Evolutionary conservation across 371 early-diverging fungal genomes (phyloP), one percentile per base, ranked within the genome.

Genomic region (Rozella allomycis): DNA sequence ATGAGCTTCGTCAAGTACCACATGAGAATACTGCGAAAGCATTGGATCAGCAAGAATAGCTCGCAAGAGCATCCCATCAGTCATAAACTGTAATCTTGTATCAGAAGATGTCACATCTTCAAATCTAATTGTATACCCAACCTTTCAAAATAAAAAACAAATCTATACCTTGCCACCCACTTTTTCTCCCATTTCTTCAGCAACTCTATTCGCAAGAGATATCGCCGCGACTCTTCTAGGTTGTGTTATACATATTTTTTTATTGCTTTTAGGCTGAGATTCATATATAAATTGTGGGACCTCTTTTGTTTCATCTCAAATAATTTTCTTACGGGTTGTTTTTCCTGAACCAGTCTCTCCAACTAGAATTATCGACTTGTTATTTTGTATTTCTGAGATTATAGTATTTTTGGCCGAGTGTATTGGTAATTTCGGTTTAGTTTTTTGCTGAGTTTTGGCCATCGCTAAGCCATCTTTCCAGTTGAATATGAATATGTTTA

Each of bases 1-100:
- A 70, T 98, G 98, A 20, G 93, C 94, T 55, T 98, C 98, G 48
- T 98, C 98, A 26, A 96, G 65, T 47, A 87, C 72, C 27, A 98
- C 67, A 16, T 83, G 74, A 16, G 85, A 81, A 49, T 93, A 93
- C 17, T 80, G 55, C 21, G 52, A 47, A 28, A 88, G 48, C 36
- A 62, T 38, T 13, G 83, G 85, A 53, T 93, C 88, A n/a, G 70
- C 68, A 79, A 96, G 87, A 35, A 86, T 83, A 52, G 96, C 94
- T 33, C 88, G 70, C 19, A 98, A 52, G 19, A 98, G 68, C 80
- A 97, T 87, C 72, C 98, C 98, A 54, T 97, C 97, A 0, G 96
- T 98, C 69, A 93, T 72, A 56, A 94, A 91, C 60, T 88, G 86
- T 10, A 98, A 66, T 16, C 70, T 48, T 0, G 97, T 97, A 6